Percentiles rank a stretch among this genome's conserved stretches.
phyloP scores from a whole-genome alignment of 2,329 filamentous ascomycete genomes.

The Pestalotiopsis sp. region DNA sequence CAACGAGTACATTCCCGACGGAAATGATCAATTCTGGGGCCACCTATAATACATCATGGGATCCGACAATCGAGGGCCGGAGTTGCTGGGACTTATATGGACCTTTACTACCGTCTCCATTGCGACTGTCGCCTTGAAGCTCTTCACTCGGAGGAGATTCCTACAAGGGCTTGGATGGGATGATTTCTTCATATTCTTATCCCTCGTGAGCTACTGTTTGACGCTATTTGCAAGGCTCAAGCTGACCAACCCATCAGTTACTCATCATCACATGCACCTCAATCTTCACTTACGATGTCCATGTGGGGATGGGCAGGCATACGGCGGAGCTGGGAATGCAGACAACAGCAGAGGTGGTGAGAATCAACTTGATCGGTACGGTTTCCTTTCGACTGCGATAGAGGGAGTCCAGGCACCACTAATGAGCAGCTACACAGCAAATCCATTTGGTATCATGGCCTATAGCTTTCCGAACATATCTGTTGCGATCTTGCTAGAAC shows the following conservation, averaged over 20 bases:
- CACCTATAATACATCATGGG: not conserved
- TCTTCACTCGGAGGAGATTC: conserved; percentile 23
- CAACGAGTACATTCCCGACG: not conserved
- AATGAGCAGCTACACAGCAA: not conserved
- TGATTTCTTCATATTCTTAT: conserved; percentile 33
- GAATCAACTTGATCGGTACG: conserved; percentile 10
- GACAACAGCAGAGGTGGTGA: conserved; percentile 7
- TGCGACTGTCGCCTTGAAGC: conserved; percentile 24
- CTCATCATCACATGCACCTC: conserved; percentile 13
- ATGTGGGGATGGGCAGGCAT: conserved; percentile 13
- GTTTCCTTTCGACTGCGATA: not conserved
- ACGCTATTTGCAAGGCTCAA: not conserved
- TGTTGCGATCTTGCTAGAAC: conserved; percentile 13
- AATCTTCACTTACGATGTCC: conserved; percentile 15
- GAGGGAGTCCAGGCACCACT: not conserved
- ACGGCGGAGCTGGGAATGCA: conserved; percentile 1
- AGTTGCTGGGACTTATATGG: conserved; percentile 27
- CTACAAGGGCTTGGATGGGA: conserved; percentile 27
- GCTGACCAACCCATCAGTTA: not conserved
- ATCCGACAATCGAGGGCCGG: conserved; percentile 20
- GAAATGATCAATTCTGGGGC: not conserved
- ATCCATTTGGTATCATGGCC: conserved; percentile 14
- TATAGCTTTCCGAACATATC: conserved; percentile 16
- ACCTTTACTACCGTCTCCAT: conserved; percentile 27
- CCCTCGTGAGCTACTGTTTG: conserved; percentile 20